phyloP scores from a whole-genome alignment of 2,329 filamentous ascomycete species.

The Phaeosphaeria sp. region DNA sequence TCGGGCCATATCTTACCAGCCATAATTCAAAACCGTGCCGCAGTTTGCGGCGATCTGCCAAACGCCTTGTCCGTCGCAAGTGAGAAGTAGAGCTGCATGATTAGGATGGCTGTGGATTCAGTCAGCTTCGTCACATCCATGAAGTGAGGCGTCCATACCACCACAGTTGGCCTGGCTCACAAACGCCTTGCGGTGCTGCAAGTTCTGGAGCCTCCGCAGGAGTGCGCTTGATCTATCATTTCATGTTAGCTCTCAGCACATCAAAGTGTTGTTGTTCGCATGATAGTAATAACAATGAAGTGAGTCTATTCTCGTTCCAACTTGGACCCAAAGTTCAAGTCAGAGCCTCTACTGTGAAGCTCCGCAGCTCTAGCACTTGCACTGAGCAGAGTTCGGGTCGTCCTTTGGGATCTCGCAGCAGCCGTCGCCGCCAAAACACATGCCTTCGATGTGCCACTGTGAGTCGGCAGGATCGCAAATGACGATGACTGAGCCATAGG shows the following conservation, averaged over 20 bases:
- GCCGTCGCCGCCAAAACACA: slow-evolving; percentile 1
- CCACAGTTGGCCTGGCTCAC: not conserved
- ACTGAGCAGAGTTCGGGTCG: slow-evolving; percentile 5
- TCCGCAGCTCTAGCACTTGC: slow-evolving; percentile 4
- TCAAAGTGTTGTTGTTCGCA: not conserved
- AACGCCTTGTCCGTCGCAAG: not conserved
- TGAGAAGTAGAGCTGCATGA: slow-evolving; percentile 1
- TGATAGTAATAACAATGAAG: not conserved
- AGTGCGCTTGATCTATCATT: not conserved
- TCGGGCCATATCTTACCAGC: not conserved
- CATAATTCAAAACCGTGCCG: not conserved
- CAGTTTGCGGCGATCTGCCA: not conserved
- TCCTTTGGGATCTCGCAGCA: slow-evolving; percentile 4
- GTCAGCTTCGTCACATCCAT: too few relatives aligned
- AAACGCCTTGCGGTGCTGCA: not conserved
- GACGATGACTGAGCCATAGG: slow-evolving; percentile 2
- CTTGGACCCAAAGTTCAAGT: not conserved
- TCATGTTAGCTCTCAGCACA: not conserved
- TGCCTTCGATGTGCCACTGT: slow-evolving; percentile 2
- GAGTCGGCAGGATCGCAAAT: slow-evolving; percentile 8
- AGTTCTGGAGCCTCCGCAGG: not conserved
- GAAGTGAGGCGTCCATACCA: not conserved
- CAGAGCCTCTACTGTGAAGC: not conserved
- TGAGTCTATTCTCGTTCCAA: not conserved
- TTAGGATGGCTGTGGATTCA: not conserved